A percentile compares a stretch with the other conserved stretches of the same genome.
Evolutionary conservation across 2,329 filamentous ascomycete species (phyloP).

Genomic region (Monosporascus sp.): DNA sequence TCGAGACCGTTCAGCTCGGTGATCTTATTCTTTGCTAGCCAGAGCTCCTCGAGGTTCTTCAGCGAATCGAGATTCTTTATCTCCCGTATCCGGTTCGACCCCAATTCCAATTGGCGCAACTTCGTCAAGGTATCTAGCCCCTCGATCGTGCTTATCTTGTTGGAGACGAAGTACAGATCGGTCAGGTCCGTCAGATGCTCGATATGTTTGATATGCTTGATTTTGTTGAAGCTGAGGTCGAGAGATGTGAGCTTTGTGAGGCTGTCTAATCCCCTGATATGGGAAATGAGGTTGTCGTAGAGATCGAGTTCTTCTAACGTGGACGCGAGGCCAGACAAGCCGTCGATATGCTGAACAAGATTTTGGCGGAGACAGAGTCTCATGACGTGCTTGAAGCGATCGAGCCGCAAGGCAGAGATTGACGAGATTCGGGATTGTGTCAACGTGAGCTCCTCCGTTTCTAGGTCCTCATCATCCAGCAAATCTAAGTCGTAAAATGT

Average conservation of each 20-base stretch:
- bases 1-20: constrained; percentile 72
- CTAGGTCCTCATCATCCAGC: constrained; percentile 54
- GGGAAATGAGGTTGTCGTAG: constrained; percentile 91
- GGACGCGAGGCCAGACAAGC: constrained; percentile 60
- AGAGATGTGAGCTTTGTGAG: constrained; percentile 72
- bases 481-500: constrained; percentile 41
- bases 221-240: constrained; percentile 97
- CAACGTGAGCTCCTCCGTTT: constrained; percentile 76
- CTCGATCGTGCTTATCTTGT: constrained; percentile 87
- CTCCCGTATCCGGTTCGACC: constrained; percentile 85
- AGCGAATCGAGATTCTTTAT: constrained; percentile 81
- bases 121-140: constrained; percentile 70
- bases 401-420: constrained; percentile 72
- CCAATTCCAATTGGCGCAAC: constrained; percentile 81
- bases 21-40: constrained; percentile 97
- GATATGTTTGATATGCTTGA: constrained; percentile 94
- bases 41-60: constrained; percentile 76
- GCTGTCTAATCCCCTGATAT: constrained; percentile 77
- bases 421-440: constrained; percentile 82
- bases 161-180: constrained; percentile 89
- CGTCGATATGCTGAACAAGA: constrained; percentile 73
- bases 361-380: constrained; percentile 92
- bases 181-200: constrained; percentile 70
- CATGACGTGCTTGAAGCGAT: constrained; percentile 72
- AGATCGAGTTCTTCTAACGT: constrained; percentile 83